phyloP scores from a whole-genome alignment of 768 basidiomycete genomes.

The Suillus discolor region DNA sequence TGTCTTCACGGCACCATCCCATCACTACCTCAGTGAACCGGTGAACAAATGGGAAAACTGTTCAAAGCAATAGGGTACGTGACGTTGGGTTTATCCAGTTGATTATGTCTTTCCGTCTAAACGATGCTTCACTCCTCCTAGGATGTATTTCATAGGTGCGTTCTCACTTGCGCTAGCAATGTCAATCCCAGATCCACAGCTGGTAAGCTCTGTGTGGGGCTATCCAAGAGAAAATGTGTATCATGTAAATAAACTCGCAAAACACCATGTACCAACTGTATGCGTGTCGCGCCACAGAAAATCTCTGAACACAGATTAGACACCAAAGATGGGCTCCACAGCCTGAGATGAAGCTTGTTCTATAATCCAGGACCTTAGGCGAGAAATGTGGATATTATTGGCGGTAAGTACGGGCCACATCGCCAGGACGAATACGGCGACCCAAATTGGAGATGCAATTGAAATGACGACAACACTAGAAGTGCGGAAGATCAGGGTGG shows the following conservation, averaged over 20 bases:
- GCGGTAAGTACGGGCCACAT: slow-evolving; percentile 6
- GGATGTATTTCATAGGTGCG: too few relatives aligned
- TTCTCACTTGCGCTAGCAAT: background rate
- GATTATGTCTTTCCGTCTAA: too few relatives aligned
- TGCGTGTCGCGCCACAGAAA: background rate
- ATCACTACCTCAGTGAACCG: too few relatives aligned
- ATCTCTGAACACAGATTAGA: background rate
- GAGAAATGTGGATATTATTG: background rate
- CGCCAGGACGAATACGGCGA: background rate
- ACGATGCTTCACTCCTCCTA: too few relatives aligned
- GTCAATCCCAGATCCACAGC: background rate
- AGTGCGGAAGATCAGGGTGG: slow-evolving; percentile 5
- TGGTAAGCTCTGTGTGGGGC: background rate
- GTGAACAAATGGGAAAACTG: too few relatives aligned
- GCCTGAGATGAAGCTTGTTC: background rate
- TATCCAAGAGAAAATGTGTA: background rate
- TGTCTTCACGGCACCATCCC: too few relatives aligned
- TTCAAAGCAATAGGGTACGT: too few relatives aligned
- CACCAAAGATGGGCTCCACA: background rate
- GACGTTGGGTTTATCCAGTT: too few relatives aligned
- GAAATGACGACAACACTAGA: background rate
- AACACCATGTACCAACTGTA: background rate
- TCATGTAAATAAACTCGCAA: background rate
- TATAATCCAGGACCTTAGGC: background rate
- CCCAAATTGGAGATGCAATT: slow-evolving; percentile 4